These are phyloP conservation scores for Aspergillus homomorphus DNA, from an alignment of 495 filamentous ascomycete species.

Conservation along the genomic window DNA sequence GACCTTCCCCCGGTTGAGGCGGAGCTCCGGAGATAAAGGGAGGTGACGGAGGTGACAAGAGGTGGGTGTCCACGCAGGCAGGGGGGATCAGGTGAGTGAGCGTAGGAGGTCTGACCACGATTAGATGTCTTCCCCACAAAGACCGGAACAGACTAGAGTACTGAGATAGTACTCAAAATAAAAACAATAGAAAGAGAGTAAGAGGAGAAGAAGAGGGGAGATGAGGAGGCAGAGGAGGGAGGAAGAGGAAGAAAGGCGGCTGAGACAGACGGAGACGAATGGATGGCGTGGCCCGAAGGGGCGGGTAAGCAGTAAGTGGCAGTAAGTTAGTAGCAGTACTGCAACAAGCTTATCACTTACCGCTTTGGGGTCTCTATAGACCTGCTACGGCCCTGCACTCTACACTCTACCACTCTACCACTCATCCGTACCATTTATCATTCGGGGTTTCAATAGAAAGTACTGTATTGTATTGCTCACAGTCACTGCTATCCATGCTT, in stretches of 20 bases:
- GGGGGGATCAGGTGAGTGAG: not conserved
- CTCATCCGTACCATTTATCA: not conserved
- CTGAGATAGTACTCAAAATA: not conserved
- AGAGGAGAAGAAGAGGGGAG: not conserved
- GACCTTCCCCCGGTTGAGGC: not conserved
- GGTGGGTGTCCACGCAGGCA: not conserved
- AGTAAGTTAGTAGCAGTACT: too few species aligned
- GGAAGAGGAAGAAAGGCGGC: constrained; percentile 21
- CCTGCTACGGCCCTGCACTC: too few species aligned
- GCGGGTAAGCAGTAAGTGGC: not conserved
- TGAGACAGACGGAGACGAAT: constrained; percentile 32
- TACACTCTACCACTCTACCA: not conserved
- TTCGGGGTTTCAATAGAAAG: not conserved
- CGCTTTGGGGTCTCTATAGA: constrained; percentile 26
- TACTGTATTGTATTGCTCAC: not conserved
- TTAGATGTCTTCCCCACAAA: not conserved
- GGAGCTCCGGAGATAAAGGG: constrained; percentile 23
- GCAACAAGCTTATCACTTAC: constrained; percentile 8
- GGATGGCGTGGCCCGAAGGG: constrained; percentile 32
- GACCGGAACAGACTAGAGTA: not conserved
- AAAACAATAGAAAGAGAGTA: not conserved
- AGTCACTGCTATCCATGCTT: not conserved
- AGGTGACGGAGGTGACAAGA: not conserved
- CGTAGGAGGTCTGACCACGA: not conserved
- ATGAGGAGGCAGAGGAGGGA: not conserved